These are phyloP conservation scores for Leishmania guyanensis DNA, from an alignment of 208 protist genomes.

Conservation along the genomic window DNA sequence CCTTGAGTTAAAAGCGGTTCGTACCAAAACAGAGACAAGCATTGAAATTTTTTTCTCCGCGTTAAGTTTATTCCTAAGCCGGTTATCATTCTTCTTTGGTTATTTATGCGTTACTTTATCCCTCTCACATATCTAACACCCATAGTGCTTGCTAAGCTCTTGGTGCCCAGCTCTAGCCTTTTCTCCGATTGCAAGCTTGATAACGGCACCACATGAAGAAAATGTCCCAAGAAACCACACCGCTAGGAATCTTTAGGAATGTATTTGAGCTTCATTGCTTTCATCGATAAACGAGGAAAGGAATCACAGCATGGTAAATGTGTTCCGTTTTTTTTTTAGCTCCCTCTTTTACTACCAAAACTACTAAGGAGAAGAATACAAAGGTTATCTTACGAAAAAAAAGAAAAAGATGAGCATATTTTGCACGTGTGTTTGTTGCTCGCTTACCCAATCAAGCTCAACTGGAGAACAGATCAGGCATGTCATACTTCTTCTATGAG, in stretches of 20 bases:
- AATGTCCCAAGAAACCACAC: background rate
- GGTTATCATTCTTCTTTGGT: background rate
- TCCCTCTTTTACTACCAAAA: background rate
- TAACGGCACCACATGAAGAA: background rate
- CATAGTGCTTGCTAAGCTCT: too few species aligned
- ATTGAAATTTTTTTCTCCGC: background rate
- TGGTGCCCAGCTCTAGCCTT: background rate
- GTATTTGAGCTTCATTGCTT: background rate
- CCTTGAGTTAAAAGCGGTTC: background rate
- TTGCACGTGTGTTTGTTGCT: background rate
- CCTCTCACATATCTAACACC: background rate
- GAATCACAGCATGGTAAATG: background rate
- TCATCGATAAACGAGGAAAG: background rate
- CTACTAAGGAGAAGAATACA: background rate
- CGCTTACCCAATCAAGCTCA: background rate
- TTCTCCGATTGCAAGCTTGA: background rate
- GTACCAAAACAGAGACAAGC: background rate
- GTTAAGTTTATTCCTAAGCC: too few species aligned
- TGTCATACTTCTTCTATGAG: background rate
- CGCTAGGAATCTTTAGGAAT: background rate
- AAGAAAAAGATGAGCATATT: background rate
- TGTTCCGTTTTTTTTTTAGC: background rate
- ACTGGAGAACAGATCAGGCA: background rate
- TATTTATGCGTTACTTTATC: background rate
- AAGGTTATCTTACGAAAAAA: background rate